Conservation (phyloP, 2,329 filamentous ascomycete genomes). For the Monosporascus sp. region DNA sequence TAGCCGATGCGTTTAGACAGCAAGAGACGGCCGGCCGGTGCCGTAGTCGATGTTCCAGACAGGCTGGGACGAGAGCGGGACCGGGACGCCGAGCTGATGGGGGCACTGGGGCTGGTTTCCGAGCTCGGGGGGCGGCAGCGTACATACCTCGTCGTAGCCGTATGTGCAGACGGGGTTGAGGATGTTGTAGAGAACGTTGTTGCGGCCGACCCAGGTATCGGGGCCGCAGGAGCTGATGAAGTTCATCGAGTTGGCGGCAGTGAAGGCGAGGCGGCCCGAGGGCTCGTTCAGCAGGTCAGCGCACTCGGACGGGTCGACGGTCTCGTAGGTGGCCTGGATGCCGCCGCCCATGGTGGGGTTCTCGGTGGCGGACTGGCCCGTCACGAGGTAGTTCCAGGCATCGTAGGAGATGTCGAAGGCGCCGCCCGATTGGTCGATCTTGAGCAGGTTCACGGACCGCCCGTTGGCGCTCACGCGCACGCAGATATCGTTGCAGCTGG, state of each 20-base stretch:
- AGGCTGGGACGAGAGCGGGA: constrained; percentile 29
- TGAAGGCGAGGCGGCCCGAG: constrained; percentile 33
- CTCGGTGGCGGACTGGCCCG: constrained; percentile 39
- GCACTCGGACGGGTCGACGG: constrained; percentile 42
- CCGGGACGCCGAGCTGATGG: constrained; percentile 34
- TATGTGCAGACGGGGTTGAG: constrained; percentile 41
- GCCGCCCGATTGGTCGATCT: constrained; percentile 50
- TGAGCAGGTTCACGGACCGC: constrained; percentile 52
- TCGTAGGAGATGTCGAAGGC: constrained; percentile 58
- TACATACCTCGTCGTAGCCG: constrained; percentile 42
- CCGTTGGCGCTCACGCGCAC: constrained; percentile 45
- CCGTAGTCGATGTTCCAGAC: constrained; percentile 46
- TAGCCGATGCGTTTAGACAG: neutral
- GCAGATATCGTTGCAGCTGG: constrained; percentile 53
- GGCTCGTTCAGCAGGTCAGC: constrained; percentile 41
- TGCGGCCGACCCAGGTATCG: constrained; percentile 41
- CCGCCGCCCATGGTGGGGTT: constrained; percentile 43
- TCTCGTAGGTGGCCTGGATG: constrained; percentile 41
- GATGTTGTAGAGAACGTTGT: constrained; percentile 48
- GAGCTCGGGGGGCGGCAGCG: constrained; percentile 34
- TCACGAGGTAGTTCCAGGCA: constrained; percentile 55
- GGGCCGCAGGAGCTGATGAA: constrained; percentile 39
- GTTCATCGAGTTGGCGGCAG: constrained; percentile 49
- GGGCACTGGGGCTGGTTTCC: constrained; percentile 41
- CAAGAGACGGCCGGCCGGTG: constrained; percentile 28